Base-by-base conservation (phyloP, 441 rosid species). In the Gossypium schwendimanii region DNA sequence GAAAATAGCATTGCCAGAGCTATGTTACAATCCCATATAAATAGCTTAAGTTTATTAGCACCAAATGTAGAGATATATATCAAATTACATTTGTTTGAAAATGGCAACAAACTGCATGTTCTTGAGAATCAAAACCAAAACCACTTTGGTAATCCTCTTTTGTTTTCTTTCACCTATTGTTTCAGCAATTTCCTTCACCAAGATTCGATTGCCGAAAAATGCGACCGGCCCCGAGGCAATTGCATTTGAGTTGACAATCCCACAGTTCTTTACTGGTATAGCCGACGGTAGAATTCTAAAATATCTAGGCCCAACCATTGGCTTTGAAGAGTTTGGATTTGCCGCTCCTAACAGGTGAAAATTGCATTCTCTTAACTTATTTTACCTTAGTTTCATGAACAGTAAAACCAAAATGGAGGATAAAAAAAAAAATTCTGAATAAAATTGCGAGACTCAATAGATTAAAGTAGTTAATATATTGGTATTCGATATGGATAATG, bases 241-340 rank as follows among this genome's bases (percentile, higher is more conserved):
- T 39, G 65, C 73, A 4, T 23, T 70, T 6, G 39, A 39, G 14
- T 20, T 2, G 5, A 0, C 0, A 50, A 57, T 14, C 3, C 24
- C 65, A 21, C 0, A 0, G 3, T 70, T 70, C 73, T 70, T 21
- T 26, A 70, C 73, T 0, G 41, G 73, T 41, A 10, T 70, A 11
- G 39, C 54, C 9, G 73, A 70, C 7, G 73, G 73, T 20, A 70
- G 73, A 70, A 57, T 70, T 59, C 8, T 57, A 39, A 57, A 57
- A 70, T 70, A 55, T 39, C n/a, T 7, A 5, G 62, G 53, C 2
- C 73, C 8, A 21, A 0, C 9, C n/a, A 6, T 1, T 21, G 53
- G 53, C 17, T 70, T 70, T 41, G 55, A 12, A 3, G 21, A 54
- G 12, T 57, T 70, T n/a, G 73, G 73, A 12, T 70, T 39, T 70